Evolutionary conservation across 257 asterid species (phyloP), one percentile per base, ranked within the genome.

Genomic region (Nicotiana obtusifolia): DNA sequence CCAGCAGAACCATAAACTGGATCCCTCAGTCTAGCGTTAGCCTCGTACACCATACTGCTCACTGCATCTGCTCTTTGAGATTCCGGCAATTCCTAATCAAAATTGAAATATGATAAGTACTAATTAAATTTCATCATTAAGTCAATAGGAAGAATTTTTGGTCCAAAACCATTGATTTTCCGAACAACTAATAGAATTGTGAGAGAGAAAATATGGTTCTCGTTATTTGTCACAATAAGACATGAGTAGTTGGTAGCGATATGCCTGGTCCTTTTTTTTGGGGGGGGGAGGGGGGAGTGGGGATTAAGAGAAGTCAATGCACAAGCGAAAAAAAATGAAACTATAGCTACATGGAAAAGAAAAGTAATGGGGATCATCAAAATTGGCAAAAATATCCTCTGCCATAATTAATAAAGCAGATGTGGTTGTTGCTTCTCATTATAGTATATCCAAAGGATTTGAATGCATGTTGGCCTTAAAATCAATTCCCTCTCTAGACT

Each of bases 11-110:
- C 97, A 60, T 93, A 93, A 31, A 93, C 97, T 0, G 97, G 97
- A 64, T 93, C 97, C 5, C 97, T 86, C n/a, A 90, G 81, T 87
- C 97, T 84, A 0, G 97, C 97, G 26, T 89, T 90, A 3, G 97
- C 97, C 87, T 93, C 97, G 19, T 93, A 93, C 73, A 93, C 97
- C 95, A 93, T 87, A 88, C 97, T 91, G 80, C 95, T 93, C 85
- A 93, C 97, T 3, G 97, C 94, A 77, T 93, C 97, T 0, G 90
- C 92, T 61, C 97, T 86, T 30, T 90, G 92, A 10, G 49, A 30
- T 86, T 93, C 97, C 0, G 97, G 97, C 35, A 93, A 85, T 77
- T 92, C 97, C 97, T 93, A 85, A 22, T 59, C 4, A 15, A 52
- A 22, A 73, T 28, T 7, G 10, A 37, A 37, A 37, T 7, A 41